Evolutionary conservation across 352 stramenopile genomes (phyloP).

Genomic region (Aphanomyces astaci): DNA sequence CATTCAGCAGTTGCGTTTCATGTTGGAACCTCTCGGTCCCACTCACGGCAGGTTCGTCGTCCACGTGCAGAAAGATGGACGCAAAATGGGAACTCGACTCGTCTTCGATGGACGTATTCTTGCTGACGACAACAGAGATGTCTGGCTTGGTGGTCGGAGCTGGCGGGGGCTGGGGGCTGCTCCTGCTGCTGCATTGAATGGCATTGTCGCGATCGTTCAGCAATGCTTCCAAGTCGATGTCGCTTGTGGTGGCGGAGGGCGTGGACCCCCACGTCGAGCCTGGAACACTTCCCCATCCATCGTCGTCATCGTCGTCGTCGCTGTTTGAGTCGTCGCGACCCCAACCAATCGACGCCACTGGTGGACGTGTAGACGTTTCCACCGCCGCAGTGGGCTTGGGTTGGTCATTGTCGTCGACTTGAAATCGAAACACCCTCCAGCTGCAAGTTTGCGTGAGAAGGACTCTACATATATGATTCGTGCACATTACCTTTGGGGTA

Average conservation of each 20-base stretch:
- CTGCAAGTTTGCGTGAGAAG: no score
- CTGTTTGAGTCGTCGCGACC: slow-evolving; percentile 4
- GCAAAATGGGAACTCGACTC: slow-evolving; percentile 49
- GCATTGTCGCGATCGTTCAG: slow-evolving; percentile 63
- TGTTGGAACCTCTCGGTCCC: slow-evolving; percentile 57
- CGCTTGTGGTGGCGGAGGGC: slow-evolving; percentile 16
- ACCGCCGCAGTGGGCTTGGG: slow-evolving; percentile 8
- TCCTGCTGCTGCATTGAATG: slow-evolving; percentile 30
- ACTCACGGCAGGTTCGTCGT: slow-evolving; percentile 65
- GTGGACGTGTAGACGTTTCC: neutral
- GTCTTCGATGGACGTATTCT: no score
- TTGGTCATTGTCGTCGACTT: slow-evolving; percentile 27
- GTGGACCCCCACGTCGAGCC: slow-evolving; percentile 8
- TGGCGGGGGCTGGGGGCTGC: neutral
- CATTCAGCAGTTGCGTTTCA: slow-evolving; percentile 60
- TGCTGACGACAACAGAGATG: no score
- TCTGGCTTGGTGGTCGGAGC: neutral
- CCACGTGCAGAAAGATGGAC: slow-evolving; percentile 55
- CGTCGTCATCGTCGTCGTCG: slow-evolving; percentile 42
- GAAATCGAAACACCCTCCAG: slow-evolving; percentile 67
- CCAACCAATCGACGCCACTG: slow-evolving; percentile 20
- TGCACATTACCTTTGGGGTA: slow-evolving; percentile 33
- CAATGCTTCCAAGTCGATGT: slow-evolving; percentile 50
- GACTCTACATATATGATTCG: no score
- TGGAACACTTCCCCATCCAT: slow-evolving; percentile 59